A percentile compares a stretch with the other conserved stretches of the same genome.
Conservation (phyloP, 768 basidiomycete species). For the Polyporus arcularius region DNA sequence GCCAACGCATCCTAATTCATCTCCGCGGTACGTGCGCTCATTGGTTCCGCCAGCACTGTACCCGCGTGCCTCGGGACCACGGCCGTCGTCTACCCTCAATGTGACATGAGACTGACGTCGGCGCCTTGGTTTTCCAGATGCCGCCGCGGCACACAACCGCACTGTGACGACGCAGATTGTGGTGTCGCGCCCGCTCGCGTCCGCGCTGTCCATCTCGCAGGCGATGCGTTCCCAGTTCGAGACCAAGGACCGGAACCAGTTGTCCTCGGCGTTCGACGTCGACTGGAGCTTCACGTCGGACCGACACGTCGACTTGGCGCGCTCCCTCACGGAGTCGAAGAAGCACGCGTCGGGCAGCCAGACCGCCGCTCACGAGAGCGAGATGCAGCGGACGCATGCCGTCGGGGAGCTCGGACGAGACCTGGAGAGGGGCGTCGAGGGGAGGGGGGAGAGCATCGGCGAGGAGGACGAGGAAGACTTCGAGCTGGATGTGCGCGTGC, state of each 20-base stretch:
- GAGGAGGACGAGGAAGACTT: constrained; percentile 7
- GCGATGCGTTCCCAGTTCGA: constrained; percentile 25
- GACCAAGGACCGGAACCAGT: not conserved
- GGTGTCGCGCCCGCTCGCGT: constrained; percentile 15
- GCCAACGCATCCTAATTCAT: constrained; percentile 37
- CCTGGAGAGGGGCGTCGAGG: not conserved
- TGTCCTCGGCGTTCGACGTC: constrained; percentile 7
- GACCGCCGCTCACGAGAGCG: not conserved
- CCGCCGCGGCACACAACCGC: constrained; percentile 20
- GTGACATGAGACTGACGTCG: no score
- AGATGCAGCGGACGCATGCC: not conserved
- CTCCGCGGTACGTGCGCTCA: constrained; percentile 29
- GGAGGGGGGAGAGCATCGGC: not conserved
- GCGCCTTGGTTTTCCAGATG: constrained; percentile 14
- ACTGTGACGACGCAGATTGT: constrained; percentile 14
- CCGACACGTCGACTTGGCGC: not conserved
- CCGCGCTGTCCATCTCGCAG: constrained; percentile 18
- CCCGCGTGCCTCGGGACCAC: not conserved
- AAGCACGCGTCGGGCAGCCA: not conserved
- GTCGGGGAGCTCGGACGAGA: not conserved
- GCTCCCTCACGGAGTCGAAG: not conserved
- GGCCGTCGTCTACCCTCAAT: not conserved
- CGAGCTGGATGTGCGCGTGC: constrained; percentile 23
- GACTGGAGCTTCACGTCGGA: constrained; percentile 10
- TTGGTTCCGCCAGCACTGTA: not conserved